Percentiles rank a stretch among this genome's conserved stretches.
Evolutionary conservation across 2,329 filamentous ascomycete species (phyloP).

Genomic region (Clonostachys solani): DNA sequence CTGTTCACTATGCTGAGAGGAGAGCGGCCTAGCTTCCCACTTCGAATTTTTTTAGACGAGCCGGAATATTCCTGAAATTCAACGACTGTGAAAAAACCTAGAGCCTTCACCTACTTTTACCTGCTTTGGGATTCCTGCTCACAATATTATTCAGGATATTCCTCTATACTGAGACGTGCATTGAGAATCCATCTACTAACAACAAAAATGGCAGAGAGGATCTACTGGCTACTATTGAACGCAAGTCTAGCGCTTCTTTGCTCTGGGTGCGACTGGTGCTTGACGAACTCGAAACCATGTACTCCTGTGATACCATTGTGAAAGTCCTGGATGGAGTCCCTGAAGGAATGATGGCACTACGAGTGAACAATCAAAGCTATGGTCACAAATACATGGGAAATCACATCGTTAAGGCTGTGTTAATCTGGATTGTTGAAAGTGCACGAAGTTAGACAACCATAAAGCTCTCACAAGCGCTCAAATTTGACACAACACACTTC

Average conservation of each 20-base stretch:
- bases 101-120: constrained; percentile 13
- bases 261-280: constrained; percentile 24
- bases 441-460: constrained; percentile 10
- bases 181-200: too few species aligned
- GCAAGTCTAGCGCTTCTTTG: constrained; percentile 22
- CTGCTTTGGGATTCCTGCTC: too few species aligned
- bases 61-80: constrained; percentile 13
- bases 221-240: too few species aligned
- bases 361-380: constrained; percentile 12
- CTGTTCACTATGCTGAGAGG: constrained; percentile 15
- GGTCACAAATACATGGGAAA: constrained; percentile 14
- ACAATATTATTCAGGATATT: too few species aligned
- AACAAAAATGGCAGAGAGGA: too few species aligned
- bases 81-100: constrained; percentile 4
- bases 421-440: constrained; percentile 17
- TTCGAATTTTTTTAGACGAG: constrained; percentile 21
- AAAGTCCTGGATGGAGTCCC: constrained; percentile 20
- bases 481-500: constrained; percentile 14
- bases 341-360: constrained; percentile 21
- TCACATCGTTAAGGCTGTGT: constrained; percentile 16
- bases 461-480: constrained; percentile 18
- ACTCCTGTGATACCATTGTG: constrained; percentile 14
- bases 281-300: constrained; percentile 16
- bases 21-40: constrained; percentile 8
- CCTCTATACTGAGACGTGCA: too few species aligned